phyloP scores from a whole-genome alignment of 306 rosid species.

The Acacia crassicarpa region DNA sequence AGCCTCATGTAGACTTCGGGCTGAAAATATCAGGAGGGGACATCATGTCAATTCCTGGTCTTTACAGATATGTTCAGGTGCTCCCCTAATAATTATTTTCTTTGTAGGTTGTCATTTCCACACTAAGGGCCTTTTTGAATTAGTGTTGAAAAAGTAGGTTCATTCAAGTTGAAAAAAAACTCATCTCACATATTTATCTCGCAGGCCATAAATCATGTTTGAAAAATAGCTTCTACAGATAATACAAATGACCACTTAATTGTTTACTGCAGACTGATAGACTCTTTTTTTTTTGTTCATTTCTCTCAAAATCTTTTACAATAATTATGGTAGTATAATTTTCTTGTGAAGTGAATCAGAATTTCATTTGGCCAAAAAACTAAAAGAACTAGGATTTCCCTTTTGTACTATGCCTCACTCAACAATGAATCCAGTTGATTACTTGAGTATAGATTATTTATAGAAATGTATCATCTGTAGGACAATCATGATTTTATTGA shows the following conservation, averaged over 20 bases:
- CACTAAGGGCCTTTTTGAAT: too few species aligned
- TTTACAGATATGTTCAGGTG: slow-evolving; percentile 86
- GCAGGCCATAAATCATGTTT: too few species aligned
- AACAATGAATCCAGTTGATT: not conserved
- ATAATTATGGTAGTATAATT: not conserved
- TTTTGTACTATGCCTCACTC: slow-evolving; percentile 13
- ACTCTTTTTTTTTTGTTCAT: not conserved
- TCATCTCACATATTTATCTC: too few species aligned
- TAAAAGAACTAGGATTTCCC: not conserved
- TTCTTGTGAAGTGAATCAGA: slow-evolving; percentile 6
- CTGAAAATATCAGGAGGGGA: slow-evolving; percentile 84
- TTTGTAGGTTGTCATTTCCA: slow-evolving; percentile 5
- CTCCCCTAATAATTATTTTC: slow-evolving; percentile 41
- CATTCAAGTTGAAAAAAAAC: too few species aligned
- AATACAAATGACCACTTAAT: not conserved
- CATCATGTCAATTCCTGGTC: slow-evolving; percentile 87
- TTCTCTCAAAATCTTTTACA: not conserved
- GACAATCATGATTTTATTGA: not conserved
- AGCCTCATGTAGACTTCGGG: slow-evolving; percentile 95
- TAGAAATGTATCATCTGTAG: not conserved
- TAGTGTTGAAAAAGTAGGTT: too few species aligned
- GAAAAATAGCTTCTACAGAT: too few species aligned
- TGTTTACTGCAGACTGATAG: not conserved
- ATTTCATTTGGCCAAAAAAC: not conserved
- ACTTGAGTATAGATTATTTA: not conserved